These are phyloP conservation scores for Gracilaria gracilis DNA, from an alignment of 23 red algal species.

Conservation along the genomic window DNA sequence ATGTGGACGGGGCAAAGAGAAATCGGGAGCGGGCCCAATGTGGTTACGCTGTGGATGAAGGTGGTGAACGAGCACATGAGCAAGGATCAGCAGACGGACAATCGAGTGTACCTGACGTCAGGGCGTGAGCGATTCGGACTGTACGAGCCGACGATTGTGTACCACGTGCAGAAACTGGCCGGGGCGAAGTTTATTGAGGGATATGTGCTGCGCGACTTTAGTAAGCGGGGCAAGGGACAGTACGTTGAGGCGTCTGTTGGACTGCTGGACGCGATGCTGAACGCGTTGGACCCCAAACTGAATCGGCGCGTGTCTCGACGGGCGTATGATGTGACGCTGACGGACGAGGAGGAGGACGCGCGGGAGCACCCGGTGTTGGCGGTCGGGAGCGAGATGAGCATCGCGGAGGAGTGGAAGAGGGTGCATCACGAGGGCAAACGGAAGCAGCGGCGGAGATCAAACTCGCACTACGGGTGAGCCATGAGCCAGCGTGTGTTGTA, in stretches of 20 bases:
- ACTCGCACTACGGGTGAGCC: background rate
- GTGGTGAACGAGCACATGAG: constrained; percentile 46
- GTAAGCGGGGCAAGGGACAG: constrained; percentile 33
- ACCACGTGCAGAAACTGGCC: constrained; percentile 61
- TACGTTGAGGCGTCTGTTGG: constrained; percentile 37
- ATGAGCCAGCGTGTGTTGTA: too few species aligned
- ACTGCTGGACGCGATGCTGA: constrained; percentile 43
- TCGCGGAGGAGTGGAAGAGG: constrained; percentile 33
- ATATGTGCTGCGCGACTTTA: constrained; percentile 51
- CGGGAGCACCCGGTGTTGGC: constrained; percentile 33
- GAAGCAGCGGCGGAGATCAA: constrained; percentile 12
- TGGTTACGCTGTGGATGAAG: constrained; percentile 25
- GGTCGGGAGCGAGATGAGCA: constrained; percentile 35
- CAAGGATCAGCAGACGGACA: constrained; percentile 8
- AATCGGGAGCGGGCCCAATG: background rate
- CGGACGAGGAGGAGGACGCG: constrained; percentile 34
- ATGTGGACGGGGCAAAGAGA: constrained; percentile 27
- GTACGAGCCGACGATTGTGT: constrained; percentile 69
- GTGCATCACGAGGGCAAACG: background rate
- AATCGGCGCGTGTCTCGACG: background rate
- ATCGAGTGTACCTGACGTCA: constrained; percentile 1
- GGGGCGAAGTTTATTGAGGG: constrained; percentile 50
- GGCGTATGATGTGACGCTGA: constrained; percentile 21
- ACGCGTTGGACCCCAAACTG: constrained; percentile 44
- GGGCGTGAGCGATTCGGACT: constrained; percentile 61